phyloP scores from a whole-genome alignment of 1,139 yeast genomes.

The Ogataea hybrid region DNA sequence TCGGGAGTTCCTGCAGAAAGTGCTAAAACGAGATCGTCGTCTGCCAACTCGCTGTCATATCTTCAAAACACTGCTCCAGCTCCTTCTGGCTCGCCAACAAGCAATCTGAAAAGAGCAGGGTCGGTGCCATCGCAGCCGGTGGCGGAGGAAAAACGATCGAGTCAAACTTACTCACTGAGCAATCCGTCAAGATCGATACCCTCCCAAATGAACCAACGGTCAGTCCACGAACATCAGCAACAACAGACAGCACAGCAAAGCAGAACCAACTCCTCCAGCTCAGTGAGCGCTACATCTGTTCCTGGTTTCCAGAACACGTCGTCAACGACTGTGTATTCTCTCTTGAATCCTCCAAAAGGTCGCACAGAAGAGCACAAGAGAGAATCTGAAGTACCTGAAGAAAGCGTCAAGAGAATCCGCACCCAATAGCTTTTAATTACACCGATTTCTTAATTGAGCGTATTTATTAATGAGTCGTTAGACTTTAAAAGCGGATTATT shows the following conservation, averaged over 20 bases:
- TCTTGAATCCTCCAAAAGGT: conserved; percentile 15
- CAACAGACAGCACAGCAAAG: conserved; percentile 3
- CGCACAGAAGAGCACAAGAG: conserved; percentile 3
- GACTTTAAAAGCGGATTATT: conserved; percentile 2
- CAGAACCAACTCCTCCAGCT: conserved; percentile 13
- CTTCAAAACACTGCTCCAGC: conserved; percentile 2
- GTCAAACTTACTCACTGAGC: conserved; percentile 21
- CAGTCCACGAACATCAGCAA: conserved; percentile 6
- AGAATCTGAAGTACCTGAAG: conserved; percentile 8
- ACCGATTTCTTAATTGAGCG: not conserved
- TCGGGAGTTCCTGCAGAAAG: conserved; percentile 15
- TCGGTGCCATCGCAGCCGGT: conserved; percentile 17
- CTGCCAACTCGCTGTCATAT: conserved; percentile 15
- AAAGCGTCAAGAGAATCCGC: conserved; percentile 5
- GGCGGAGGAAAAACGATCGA: conserved; percentile 17
- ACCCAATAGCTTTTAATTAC: not conserved
- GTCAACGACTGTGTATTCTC: conserved; percentile 16
- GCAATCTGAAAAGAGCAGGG: conserved; percentile 11
- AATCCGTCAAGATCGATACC: conserved; percentile 35
- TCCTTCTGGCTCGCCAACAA: conserved; percentile 9
- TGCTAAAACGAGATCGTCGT: conserved; percentile 19
- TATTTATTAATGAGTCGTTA: not conserved
- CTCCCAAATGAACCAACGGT: conserved; percentile 7
- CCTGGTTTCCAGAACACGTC: not conserved
- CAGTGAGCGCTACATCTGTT: conserved; percentile 9